Conservation (phyloP, 371 early-diverging fungal genomes). For the Lichtheimia hyalospora region DNA sequence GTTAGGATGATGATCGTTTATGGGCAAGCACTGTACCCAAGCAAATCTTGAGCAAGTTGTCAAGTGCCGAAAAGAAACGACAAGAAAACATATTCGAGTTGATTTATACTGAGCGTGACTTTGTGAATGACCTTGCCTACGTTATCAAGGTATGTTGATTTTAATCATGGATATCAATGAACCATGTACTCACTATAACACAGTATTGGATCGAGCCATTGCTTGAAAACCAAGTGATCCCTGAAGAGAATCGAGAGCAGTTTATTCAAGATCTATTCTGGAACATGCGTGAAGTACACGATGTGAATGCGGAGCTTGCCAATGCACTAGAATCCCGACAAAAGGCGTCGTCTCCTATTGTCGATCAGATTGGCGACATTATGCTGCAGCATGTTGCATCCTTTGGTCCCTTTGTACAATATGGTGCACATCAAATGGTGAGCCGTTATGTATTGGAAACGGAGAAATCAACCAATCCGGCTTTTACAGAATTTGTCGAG, state of each 20-base stretch:
- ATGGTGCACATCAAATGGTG: constrained; percentile 87
- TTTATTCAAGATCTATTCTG: constrained; percentile 82
- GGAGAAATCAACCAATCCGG: constrained; percentile 68
- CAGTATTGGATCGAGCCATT: constrained; percentile 80
- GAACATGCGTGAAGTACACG: constrained; percentile 75
- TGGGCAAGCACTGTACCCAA: constrained; percentile 69
- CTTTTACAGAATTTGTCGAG: constrained; percentile 74
- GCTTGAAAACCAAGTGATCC: constrained; percentile 59
- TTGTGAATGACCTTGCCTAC: constrained; percentile 74
- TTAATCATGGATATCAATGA: not conserved
- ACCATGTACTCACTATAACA: not conserved
- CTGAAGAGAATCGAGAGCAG: constrained; percentile 48
- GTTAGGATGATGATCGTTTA: constrained; percentile 39
- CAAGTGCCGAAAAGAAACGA: constrained; percentile 77
- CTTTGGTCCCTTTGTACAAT: constrained; percentile 83
- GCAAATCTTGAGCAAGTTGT: constrained; percentile 69
- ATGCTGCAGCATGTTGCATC: constrained; percentile 70
- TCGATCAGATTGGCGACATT: constrained; percentile 85
- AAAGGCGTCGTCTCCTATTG: constrained; percentile 58
- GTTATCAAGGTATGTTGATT: constrained; percentile 53
- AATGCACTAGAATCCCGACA: constrained; percentile 71
- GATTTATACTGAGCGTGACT: constrained; percentile 89
- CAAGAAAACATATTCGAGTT: constrained; percentile 95
- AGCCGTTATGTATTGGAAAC: constrained; percentile 81
- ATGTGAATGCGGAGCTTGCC: constrained; percentile 69